These are phyloP conservation scores for Cornus controversa DNA, from an alignment of 148 eudicot species.

Conservation along the genomic window DNA sequence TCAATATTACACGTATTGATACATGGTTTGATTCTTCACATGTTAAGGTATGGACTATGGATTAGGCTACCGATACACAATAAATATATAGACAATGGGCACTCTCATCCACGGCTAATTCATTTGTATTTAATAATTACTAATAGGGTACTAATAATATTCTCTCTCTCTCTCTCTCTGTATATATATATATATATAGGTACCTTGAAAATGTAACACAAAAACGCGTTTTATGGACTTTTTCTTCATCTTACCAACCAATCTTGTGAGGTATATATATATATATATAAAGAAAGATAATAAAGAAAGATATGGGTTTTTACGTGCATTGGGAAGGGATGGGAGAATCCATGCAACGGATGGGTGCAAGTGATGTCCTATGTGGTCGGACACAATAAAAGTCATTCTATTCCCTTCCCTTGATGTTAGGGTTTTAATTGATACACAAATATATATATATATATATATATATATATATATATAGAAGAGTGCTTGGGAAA, in stretches of 20 bases:
- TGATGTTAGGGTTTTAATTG: constrained; percentile 29
- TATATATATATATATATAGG: not conserved
- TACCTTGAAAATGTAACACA: constrained; percentile 34
- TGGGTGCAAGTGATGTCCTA: constrained; percentile 38
- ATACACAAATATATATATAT: not conserved
- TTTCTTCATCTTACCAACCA: not conserved
- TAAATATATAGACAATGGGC: not conserved
- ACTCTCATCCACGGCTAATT: constrained; percentile 1
- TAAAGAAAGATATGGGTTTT: constrained; percentile 10
- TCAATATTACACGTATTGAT: not conserved
- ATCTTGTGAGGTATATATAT: not conserved
- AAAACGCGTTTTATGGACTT: constrained; percentile 36
- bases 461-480: not conserved
- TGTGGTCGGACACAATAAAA: constrained; percentile 37
- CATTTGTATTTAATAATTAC: not conserved
- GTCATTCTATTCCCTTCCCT: constrained; percentile 18
- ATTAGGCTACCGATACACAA: too few species aligned
- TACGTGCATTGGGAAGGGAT: constrained; percentile 21
- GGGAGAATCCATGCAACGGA: constrained; percentile 27
- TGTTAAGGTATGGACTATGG: not conserved
- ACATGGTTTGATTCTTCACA: not conserved
- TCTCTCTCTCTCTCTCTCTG: not conserved
- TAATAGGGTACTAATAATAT: constrained; percentile 9
- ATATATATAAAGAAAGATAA: not conserved
- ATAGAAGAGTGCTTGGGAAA: constrained; percentile 17